A percentile compares a stretch with the other conserved stretches of the same genome.
Conservation (phyloP, 2,329 filamentous ascomycete genomes). For the Alternaria gaisen region DNA sequence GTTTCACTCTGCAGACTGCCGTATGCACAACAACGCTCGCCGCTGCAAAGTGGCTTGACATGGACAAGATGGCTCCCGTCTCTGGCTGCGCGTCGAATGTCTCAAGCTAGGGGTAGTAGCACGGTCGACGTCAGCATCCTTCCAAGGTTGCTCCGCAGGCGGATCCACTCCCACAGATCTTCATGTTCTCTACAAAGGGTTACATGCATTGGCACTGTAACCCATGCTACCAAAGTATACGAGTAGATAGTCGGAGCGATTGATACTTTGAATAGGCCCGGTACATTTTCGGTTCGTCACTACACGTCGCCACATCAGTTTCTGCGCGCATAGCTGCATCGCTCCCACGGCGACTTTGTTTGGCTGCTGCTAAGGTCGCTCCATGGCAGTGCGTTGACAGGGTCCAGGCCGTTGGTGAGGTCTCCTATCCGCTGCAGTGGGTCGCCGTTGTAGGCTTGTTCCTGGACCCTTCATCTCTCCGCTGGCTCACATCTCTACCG, state of each 20-base stretch:
- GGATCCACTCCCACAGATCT: conserved; percentile 15
- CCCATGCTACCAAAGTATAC: neutral
- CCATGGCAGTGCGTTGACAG: conserved; percentile 12
- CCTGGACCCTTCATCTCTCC: conserved; percentile 16
- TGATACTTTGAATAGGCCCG: neutral
- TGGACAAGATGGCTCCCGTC: neutral
- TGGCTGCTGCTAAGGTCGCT: conserved; percentile 1
- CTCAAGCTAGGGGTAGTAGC: conserved; percentile 16
- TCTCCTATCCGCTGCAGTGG: conserved; percentile 12
- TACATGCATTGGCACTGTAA: conserved; percentile 14
- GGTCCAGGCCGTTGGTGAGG: conserved; percentile 4
- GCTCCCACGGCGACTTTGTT: conserved; percentile 1
- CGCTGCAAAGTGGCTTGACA: neutral
- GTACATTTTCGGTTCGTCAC: neutral
- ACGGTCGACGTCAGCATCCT: conserved; percentile 23
- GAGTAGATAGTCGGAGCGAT: conserved; percentile 1
- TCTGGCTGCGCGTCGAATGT: conserved; percentile 3
- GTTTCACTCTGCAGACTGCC: neutral
- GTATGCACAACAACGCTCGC: conserved; percentile 2
- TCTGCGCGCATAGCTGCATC: neutral
- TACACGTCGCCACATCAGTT: neutral
- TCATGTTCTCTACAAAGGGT: conserved; percentile 6
- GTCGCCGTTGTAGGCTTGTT: conserved; percentile 10
- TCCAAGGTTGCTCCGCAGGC: conserved; percentile 4
- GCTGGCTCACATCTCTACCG: neutral